Evolutionary conservation across 2,329 filamentous ascomycete species (phyloP).

Genomic region (Ambrosiella cleistominuta): DNA sequence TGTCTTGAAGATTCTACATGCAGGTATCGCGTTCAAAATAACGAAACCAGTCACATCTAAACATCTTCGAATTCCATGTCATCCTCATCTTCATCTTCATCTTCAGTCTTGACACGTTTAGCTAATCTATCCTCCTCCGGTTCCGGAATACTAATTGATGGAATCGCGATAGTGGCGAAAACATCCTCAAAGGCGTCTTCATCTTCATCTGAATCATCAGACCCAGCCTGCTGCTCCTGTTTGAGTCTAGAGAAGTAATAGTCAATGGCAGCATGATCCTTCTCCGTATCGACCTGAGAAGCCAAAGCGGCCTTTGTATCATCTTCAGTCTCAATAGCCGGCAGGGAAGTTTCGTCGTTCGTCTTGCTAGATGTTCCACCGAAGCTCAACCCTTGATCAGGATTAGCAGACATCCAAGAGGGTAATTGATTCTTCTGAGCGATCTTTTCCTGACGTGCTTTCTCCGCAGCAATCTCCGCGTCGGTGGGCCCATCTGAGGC

Average conservation of each 20-base stretch:
- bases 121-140: slow-evolving; percentile 15
- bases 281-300: slow-evolving; percentile 26
- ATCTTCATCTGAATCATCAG: slow-evolving; percentile 15
- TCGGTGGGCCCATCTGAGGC: slow-evolving; percentile 47
- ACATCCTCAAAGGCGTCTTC: slow-evolving; percentile 33
- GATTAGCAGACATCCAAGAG: slow-evolving; percentile 50
- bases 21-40: background rate
- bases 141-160: slow-evolving; percentile 11
- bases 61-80: slow-evolving; percentile 44
- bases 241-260: slow-evolving; percentile 51
- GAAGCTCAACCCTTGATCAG: slow-evolving; percentile 29
- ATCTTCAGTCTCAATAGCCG: slow-evolving; percentile 23
- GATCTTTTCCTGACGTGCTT: slow-evolving; percentile 45
- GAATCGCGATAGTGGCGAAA: slow-evolving; percentile 19
- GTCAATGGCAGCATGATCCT: slow-evolving; percentile 41
- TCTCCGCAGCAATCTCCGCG: slow-evolving; percentile 47
- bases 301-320: slow-evolving; percentile 29
- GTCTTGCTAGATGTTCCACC: slow-evolving; percentile 34
- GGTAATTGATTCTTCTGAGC: slow-evolving; percentile 53
- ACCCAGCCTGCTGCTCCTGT: slow-evolving; percentile 30
- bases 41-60: slow-evolving; percentile 14
- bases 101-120: slow-evolving; percentile 46
- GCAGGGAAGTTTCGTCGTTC: slow-evolving; percentile 17
- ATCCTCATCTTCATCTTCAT: slow-evolving; percentile 29
- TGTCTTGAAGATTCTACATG: background rate